Base-by-base conservation (phyloP, 129 eudicot genomes). In the Tanacetum coccineum region DNA sequence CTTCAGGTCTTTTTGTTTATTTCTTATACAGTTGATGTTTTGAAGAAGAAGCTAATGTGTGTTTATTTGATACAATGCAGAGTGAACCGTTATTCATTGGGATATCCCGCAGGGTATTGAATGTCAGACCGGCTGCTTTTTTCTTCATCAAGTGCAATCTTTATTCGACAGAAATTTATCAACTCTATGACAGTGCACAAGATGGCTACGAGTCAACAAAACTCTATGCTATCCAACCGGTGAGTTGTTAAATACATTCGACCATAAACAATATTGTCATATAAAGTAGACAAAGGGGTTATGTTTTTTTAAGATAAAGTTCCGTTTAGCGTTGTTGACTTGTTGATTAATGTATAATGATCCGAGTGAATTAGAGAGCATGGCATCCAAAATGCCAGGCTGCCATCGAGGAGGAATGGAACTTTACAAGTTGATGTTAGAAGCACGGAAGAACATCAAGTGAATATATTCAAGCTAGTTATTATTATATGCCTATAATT, bases 381-480 rank as follows among this genome's bases (percentile, higher is more conserved):
- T 82, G 85, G 73, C 88, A n/a, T 64, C 79, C 52, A 82, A 87
- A 78, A 94, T 94, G 99, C 95, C 95, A 42, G 99, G 99, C 62
- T 89, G 97, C 74, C 99, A 89, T 81, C 82, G 75, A 79, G 99
- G 99, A 74, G 99, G 97, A 51, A 82, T 78, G 75, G 95, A 88
- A 59, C 97, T 89, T 54, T 94, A 84, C 70, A 75, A 82, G 81
- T 76, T 84, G 66, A 88, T 88, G 98, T 53, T 81, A 47, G 80
- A 81, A 44, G 79, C 75, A 63, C 66, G 28, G 54, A 71, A 74
- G 71, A 70, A 60, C 21, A 20, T 66, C 36, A 40, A 60, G 49
- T 74, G 48, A 76, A 47, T 10, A 12, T 67, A 58, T 58, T 22
- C 40, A 22, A 25, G 62, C 62, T 57, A 12, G 2, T 15, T 7